Evolutionary conservation across 2,329 filamentous ascomycete species (phyloP).

Genomic region (Apiospora arundinis): DNA sequence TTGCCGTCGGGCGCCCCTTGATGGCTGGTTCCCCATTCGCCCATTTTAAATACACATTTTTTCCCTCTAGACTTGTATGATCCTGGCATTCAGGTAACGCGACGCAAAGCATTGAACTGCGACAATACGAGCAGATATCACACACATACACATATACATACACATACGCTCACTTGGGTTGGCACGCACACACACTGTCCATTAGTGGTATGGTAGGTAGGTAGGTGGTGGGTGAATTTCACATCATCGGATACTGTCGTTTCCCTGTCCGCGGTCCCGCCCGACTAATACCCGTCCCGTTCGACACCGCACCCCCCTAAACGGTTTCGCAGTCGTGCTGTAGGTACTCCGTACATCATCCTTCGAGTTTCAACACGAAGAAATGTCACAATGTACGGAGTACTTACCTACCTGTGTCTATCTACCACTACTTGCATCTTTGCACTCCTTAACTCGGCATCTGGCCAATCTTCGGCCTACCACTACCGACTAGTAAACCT

Average conservation of each 20-base stretch:
- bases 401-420: not conserved
- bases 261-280: conserved; percentile 6
- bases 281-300: conserved; percentile 14
- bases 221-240: not conserved
- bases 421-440: not conserved
- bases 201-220: too few species aligned
- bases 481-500: conserved; percentile 8
- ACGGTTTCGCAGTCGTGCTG: not conserved
- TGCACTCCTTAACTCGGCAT: not conserved
- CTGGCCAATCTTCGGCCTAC: conserved; percentile 2
- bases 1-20: not conserved
- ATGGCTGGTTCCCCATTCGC: not conserved
- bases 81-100: conserved; percentile 8
- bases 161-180: not conserved
- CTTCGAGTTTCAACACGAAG: not conserved
- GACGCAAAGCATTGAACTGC: not conserved
- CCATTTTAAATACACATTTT: not conserved
- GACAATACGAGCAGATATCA: conserved; percentile 4
- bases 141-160: not conserved
- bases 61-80: conserved; percentile 1
- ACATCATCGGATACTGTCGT: not conserved
- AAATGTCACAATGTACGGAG: not conserved
- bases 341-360: not conserved
- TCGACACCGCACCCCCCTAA: conserved; percentile 2
- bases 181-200: not conserved